Base-by-base conservation (phyloP, 768 basidiomycete genomes). In the Trametes gibbosa region DNA sequence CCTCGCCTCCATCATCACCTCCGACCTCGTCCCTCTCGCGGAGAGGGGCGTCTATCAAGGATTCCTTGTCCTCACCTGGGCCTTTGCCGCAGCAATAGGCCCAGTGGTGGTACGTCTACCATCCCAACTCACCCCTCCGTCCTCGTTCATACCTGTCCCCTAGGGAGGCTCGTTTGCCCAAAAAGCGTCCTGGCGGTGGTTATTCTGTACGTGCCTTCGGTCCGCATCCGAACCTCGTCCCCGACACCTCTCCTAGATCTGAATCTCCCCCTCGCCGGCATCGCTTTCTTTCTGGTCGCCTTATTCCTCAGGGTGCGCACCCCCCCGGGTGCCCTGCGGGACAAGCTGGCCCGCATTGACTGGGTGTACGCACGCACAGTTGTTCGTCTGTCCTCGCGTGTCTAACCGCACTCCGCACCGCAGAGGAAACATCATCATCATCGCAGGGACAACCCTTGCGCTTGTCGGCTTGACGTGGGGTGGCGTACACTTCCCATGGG, bases 391-490 rank as follows among this genome's bases (percentile, higher is more conserved):
- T 68, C 46, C 49, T n/a, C 13, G 16, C 8, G 41, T 7, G 14
- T 8, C n/a, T 64, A 21, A 59, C 32, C 25, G 45, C 12, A 7
- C 58, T 55, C 0, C 46, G 46, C 21, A n/a, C n/a, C n/a, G 5
- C 54, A 77, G 75, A 13, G 77, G 77, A 2, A 77, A 76, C 56
- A 16, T 64, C 2, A 65, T 78, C 23, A 63, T 75, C 43, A 66
- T 76, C 29, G 65, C 62, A 14, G 69, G 71, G 0, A 66, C 73
- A 0, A 72, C 72, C 1, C 65, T 71, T 1, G 63, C 66, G 14
- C 67, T 76, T 39, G 62, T 78, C 55, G 77, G 70, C 0, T 61
- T 81, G 10, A 77, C 76, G 2, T 79, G 75, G 72, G 79, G 73
- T n/a, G 79, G 77, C 23, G 63, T 72, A 29, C 58, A 66, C 1